phyloP scores from a whole-genome alignment of 78 protist genomes.

The Pirum gemmata region DNA sequence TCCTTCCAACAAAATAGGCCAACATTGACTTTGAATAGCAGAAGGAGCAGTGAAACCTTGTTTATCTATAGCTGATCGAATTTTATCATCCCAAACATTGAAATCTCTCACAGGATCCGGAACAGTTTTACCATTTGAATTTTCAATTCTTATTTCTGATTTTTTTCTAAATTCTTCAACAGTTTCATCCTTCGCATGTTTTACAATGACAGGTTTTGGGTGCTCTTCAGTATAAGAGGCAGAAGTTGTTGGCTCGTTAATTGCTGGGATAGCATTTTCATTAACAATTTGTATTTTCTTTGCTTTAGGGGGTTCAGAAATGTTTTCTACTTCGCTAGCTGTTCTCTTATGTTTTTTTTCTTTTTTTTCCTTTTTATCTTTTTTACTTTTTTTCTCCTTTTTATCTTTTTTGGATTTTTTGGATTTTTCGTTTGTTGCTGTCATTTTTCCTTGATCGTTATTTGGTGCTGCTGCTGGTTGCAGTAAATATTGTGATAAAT shows the following conservation, averaged over 20 bases:
- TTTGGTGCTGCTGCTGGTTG: background rate
- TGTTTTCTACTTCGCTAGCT: background rate
- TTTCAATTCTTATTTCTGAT: background rate
- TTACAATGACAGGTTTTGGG: no score
- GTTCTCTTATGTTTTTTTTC: background rate
- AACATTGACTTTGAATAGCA: conserved; percentile 62
- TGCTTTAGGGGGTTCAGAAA: background rate
- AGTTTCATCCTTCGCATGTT: background rate
- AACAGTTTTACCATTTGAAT: background rate
- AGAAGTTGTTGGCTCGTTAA: no score
- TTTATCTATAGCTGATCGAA: background rate
- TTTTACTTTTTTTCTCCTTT: background rate
- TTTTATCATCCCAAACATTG: background rate
- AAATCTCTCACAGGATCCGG: background rate
- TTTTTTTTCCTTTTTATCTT: background rate
- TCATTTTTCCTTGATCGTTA: background rate
- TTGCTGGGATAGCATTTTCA: background rate
- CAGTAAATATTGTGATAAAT: background rate
- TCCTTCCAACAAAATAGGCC: conserved; percentile 63
- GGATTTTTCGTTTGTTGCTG: background rate
- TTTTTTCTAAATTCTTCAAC: background rate
- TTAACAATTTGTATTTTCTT: background rate
- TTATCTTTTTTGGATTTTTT: background rate
- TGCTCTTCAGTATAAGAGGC: no score
- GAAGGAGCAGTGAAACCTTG: conserved; percentile 59